phyloP scores from a whole-genome alignment of 2,329 filamentous ascomycete species.

The Colletotrichum sp. region DNA sequence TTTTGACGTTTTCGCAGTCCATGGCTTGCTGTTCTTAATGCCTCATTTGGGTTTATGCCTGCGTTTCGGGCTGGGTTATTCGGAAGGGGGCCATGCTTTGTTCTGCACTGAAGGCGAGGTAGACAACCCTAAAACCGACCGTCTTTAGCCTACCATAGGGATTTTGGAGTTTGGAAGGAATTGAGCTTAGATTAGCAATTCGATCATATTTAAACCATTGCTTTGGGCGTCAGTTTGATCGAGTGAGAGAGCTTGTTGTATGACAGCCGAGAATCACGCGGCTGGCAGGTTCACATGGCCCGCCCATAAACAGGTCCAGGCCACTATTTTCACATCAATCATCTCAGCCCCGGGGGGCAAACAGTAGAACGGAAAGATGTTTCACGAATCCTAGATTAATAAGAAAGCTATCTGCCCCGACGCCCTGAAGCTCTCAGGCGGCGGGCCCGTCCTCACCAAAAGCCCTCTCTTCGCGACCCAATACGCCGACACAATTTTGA shows the following conservation, averaged over 20 bases:
- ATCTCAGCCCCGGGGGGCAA: not conserved
- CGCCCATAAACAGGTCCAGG: not conserved
- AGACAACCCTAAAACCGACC: not conserved
- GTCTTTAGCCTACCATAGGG: constrained; percentile 1
- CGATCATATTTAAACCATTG: not conserved
- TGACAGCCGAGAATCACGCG: not conserved
- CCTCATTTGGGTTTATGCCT: not conserved
- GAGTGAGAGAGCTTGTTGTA: not conserved
- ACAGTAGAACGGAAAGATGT: not conserved
- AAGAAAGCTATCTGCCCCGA: constrained; percentile 10
- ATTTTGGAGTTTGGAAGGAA: constrained; percentile 5
- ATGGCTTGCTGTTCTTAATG: not conserved
- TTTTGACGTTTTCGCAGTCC: not conserved
- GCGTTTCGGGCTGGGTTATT: not conserved
- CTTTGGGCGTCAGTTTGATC: not conserved
- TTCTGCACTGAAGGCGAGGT: not conserved
- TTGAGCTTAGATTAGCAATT: not conserved
- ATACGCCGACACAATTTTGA: constrained; percentile 22
- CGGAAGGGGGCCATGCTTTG: not conserved
- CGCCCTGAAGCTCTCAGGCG: not conserved
- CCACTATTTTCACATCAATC: not conserved
- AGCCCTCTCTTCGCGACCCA: not conserved
- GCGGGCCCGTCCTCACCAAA: not conserved
- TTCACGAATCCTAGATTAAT: not conserved
- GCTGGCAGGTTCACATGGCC: not conserved